Base-by-base conservation (phyloP, 805 yeast genomes). In the Naumovozyma baii region DNA sequence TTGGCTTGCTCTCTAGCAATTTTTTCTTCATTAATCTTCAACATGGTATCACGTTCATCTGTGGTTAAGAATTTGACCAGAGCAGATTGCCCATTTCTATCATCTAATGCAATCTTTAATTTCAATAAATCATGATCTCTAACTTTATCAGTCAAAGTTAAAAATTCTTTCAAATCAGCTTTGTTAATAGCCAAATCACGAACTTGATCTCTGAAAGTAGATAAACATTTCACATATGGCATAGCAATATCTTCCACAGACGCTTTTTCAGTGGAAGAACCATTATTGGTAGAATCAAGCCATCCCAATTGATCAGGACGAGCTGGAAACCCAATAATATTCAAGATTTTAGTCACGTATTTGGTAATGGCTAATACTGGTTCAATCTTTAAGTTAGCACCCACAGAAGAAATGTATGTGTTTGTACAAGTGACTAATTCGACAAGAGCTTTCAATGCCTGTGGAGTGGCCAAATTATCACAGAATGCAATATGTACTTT, bases 21-120 rank as follows among this genome's bases (percentile, higher is more conserved):
- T 51, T 73, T 73, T 49, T 76, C 76, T 45, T 70, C 68, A 46
- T 82, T 82, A 34, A 65, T 57, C 22, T 59, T 59, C 12, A 82
- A 51, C 33, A 84, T 67, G 43, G 81, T 90, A 30, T 66, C 69
- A 57, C 74, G 76, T 57, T 90, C 97, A 25, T 68, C 71, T 5
- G 67, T 74, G 39, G 74, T 78, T 47, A 92, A 67, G 51, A 90
- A 82, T 62, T 92, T 92, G 34, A 92, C 72, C 44, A 92, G 70
- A 0, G 96, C 88, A n/a, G 78, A 72, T 51, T 73, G 76, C 2
- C 80, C 87, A 43, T 73, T 81, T 53, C 96, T 77, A 62, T 92
- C 98, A 58, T 90, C 97, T 40, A 92, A 67, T 1, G 94, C 77
- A 32, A 92, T 81, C 20, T 94, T 92, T 45, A 87, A 65, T 18